Base-by-base conservation (phyloP, 2,329 filamentous ascomycete species). In the Talaromyces sp. region DNA sequence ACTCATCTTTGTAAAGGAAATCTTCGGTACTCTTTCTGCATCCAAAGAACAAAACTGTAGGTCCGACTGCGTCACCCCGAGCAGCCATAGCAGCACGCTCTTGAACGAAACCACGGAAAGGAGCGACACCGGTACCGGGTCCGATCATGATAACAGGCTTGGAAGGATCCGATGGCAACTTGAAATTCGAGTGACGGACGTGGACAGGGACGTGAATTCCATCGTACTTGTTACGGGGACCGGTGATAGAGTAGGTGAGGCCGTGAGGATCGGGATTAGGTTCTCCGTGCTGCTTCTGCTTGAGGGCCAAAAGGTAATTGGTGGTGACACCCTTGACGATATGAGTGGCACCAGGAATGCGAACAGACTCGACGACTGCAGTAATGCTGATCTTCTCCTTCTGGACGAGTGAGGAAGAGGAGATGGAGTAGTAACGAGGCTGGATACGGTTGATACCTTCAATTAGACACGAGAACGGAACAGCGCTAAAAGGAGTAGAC, bases 391-490 rank as follows among this genome's bases (percentile, higher is more conserved):
- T 93, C 82, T 93, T 94, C 80, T 96, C 89, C 76, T 95, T 93
- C 76, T 99, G 93, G 16, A 96, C 93, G 9, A 93, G 78, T 7
- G 95, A 97, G 0, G 95, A 98, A 1, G 96, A 99, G 2, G 95
- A 99, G 78, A 99, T 99, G 59, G 96, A 99, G 83, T 99, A 99
- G 84, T 98, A 99, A 59, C 95, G 92, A 45, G 95, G 94, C 79
- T 99, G 95, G 65, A 99, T 88, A 83, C 97, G 98, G 80, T 89
- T 91, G 67, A 99, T 80, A 69, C 92, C 91, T 83, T 99, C 95
- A 70, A 99, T 93, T 72, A 98, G 88, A 72, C 93, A 88, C 9
- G 95, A 97, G 81, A 99, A 98, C 16, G 95, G 96, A 64, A 97
- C 88, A 63, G 88, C 88, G 63, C 87, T 82, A 91, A 95, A 99